Evolutionary conservation across 495 filamentous ascomycete species (phyloP).

Genomic region (Peziza echinospora): DNA sequence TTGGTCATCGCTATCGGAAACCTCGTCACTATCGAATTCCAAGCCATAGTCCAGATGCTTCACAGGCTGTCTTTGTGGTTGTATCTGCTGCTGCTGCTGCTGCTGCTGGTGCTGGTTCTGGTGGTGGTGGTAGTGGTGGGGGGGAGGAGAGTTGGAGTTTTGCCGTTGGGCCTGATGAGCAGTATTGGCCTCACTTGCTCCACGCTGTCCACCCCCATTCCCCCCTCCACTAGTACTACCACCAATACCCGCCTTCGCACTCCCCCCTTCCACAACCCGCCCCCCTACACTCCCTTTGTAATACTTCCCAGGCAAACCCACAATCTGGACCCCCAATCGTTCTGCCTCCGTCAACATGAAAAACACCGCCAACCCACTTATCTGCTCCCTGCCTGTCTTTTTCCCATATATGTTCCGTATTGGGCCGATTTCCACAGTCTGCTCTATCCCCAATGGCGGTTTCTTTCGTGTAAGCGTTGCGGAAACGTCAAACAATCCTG

Average conservation of each 20-base stretch:
- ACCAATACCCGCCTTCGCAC: neutral
- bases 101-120: too few relatives aligned
- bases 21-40: too few relatives aligned
- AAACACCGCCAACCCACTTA: constrained; percentile 7
- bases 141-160: too few relatives aligned
- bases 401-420: constrained; percentile 12
- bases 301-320: neutral
- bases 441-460: constrained; percentile 1
- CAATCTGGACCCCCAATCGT: constrained; percentile 9
- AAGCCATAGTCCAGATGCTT: too few relatives aligned
- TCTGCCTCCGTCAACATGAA: constrained; percentile 16
- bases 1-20: too few relatives aligned
- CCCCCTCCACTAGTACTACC: neutral
- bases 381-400: constrained; percentile 15
- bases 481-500: constrained; percentile 11
- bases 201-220: neutral
- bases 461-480: constrained; percentile 10
- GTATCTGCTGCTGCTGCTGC: too few relatives aligned
- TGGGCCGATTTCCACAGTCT: constrained; percentile 12
- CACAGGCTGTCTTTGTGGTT: too few relatives aligned
- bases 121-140: too few relatives aligned
- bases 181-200: too few relatives aligned
- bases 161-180: too few relatives aligned
- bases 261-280: neutral
- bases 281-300: neutral